phyloP scores from a whole-genome alignment of 805 yeast species.

The Komagataella mondaviorum region DNA sequence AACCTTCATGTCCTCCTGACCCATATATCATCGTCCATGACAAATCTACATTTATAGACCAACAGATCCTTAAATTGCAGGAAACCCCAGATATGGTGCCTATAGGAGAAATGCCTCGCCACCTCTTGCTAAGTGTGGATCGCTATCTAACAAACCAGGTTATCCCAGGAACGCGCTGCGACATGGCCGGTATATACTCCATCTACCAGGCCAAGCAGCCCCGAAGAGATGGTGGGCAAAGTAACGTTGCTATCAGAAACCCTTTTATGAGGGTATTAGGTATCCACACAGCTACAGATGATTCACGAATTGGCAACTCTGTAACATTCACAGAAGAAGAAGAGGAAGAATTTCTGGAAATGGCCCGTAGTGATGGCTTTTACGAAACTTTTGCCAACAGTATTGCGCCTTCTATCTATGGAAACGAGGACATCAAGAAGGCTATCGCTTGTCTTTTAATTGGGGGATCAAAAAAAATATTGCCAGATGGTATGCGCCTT shows the following conservation, averaged over 20 bases:
- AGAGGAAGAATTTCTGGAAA: conserved; percentile 75
- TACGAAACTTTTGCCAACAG: conserved; percentile 78
- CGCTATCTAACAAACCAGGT: conserved; percentile 81
- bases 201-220: conserved; percentile 63
- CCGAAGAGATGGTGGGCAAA: conserved; percentile 31
- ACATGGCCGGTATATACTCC: conserved; percentile 84
- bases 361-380: conserved; percentile 74
- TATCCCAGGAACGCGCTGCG: conserved; percentile 91
- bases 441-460: conserved; percentile 84
- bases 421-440: conserved; percentile 84
- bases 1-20: conserved; percentile 68
- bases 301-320: conserved; percentile 22
- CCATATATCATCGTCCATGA: conserved; percentile 93
- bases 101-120: conserved; percentile 97
- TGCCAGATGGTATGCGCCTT: conserved; percentile 93
- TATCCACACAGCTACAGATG: conserved; percentile 65
- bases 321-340: conserved; percentile 78
- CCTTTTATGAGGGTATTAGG: conserved; percentile 87
- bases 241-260: conserved; percentile 78
- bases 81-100: conserved; percentile 99
- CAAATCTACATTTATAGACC: conserved; percentile 86
- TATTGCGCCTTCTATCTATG: conserved; percentile 95
- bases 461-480: conserved; percentile 86
- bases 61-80: conserved; percentile 85
- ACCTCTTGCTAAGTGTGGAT: conserved; percentile 76